A percentile compares a stretch with the other conserved stretches of the same genome.
Conservation (phyloP, 2,329 filamentous ascomycete species). For the Phoma sp. region DNA sequence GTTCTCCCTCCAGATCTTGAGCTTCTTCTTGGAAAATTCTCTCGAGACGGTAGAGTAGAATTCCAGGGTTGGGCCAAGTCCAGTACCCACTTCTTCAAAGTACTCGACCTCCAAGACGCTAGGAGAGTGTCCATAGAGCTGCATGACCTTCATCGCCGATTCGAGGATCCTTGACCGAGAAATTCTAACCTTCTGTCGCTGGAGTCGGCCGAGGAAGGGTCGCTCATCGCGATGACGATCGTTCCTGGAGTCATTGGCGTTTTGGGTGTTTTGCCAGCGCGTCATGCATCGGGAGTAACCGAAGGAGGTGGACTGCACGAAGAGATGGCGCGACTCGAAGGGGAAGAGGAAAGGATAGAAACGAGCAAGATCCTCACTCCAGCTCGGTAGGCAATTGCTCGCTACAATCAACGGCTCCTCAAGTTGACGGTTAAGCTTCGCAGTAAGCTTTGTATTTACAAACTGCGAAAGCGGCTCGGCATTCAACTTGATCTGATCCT, state of each 20-base stretch:
- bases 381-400: slow-evolving; percentile 92
- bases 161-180: slow-evolving; percentile 94
- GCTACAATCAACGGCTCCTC: slow-evolving; percentile 97
- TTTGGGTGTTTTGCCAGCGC: slow-evolving; percentile 92
- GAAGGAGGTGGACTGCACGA: slow-evolving; percentile 97
- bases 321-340: slow-evolving; percentile 95
- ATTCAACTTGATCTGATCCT: slow-evolving; percentile 73
- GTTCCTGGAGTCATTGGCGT: slow-evolving; percentile 78
- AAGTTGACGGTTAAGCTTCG: slow-evolving; percentile 94
- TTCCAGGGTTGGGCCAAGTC: slow-evolving; percentile 91
- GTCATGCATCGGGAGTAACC: slow-evolving; percentile 98
- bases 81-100: slow-evolving; percentile 97
- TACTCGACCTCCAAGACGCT: slow-evolving; percentile 98
- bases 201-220: slow-evolving; percentile 87
- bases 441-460: slow-evolving; percentile 97
- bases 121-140: slow-evolving; percentile 94
- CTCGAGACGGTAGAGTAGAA: slow-evolving; percentile 98
- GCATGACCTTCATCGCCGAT: slow-evolving; percentile 98
- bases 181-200: slow-evolving; percentile 97
- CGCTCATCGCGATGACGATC: slow-evolving; percentile 87
- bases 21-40: slow-evolving; percentile 96
- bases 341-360: slow-evolving; percentile 97
- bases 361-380: slow-evolving; percentile 93
- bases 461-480: slow-evolving; percentile 90
- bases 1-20: slow-evolving; percentile 94